Evolutionary conservation across 2,329 filamentous ascomycete genomes (phyloP).

Genomic region (Gyromitra esculenta): DNA sequence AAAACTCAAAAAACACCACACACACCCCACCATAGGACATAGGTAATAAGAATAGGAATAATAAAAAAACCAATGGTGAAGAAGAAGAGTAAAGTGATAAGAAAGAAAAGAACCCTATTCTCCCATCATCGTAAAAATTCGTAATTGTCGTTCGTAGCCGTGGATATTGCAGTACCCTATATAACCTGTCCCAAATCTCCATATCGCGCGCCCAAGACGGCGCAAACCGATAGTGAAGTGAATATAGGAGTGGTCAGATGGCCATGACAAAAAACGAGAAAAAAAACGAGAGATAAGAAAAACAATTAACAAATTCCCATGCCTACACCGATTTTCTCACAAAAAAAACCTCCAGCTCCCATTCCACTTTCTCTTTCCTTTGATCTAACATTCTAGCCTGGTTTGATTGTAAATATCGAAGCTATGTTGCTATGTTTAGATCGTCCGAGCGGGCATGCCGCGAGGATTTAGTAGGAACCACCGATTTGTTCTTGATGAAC

Average conservation of each 20-base stretch:
- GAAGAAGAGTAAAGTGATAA: conserved; percentile 8
- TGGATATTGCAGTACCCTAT: conserved; percentile 40
- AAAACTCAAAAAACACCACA: conserved; percentile 50
- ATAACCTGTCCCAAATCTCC: conserved; percentile 10
- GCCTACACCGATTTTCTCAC: conserved; percentile 30
- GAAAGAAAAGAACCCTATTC: conserved; percentile 23
- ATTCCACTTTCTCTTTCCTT: not conserved
- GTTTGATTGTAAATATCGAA: conserved; percentile 28
- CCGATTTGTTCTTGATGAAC: conserved; percentile 99
- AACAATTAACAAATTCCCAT: conserved; percentile 48
- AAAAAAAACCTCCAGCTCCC: conserved; percentile 6
- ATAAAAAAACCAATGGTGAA: conserved; percentile 33
- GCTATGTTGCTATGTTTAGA: conserved; percentile 11
- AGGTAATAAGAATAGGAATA: conserved; percentile 46
- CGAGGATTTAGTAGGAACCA: conserved; percentile 63
- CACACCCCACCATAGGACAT: conserved; percentile 16
- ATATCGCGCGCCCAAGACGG: not conserved
- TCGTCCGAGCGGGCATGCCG: not conserved
- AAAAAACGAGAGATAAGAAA: conserved; percentile 30
- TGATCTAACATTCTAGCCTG: conserved; percentile 12
- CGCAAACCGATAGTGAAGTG: not conserved
- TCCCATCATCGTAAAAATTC: conserved; percentile 16
- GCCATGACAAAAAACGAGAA: conserved; percentile 42
- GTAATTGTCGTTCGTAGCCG: conserved; percentile 35
- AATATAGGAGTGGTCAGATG: conserved; percentile 10